Conservation (phyloP, 106 monocot genomes). For the Allium sativum region DNA sequence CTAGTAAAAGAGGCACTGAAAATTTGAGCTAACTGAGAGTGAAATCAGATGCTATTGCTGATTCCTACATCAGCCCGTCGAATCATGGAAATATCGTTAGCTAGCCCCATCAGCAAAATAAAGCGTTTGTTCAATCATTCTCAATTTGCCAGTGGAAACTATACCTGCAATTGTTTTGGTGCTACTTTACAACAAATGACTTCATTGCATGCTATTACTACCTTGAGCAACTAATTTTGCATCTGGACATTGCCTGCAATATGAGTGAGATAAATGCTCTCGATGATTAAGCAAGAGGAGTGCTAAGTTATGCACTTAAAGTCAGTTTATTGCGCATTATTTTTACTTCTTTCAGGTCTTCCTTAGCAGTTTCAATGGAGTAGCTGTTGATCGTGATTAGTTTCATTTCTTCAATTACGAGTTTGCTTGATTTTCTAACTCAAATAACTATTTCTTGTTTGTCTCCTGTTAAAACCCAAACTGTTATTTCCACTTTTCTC, state of each 20-base stretch:
- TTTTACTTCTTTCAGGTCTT: slow-evolving; percentile 54
- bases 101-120: slow-evolving; percentile 98
- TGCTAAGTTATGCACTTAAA: neutral
- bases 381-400: slow-evolving; percentile 68
- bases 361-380: slow-evolving; percentile 54
- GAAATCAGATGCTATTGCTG: slow-evolving; percentile 69
- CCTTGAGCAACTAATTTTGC: slow-evolving; percentile 77
- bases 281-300: slow-evolving; percentile 72
- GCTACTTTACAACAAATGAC: slow-evolving; percentile 95
- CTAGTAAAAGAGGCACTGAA: slow-evolving; percentile 54
- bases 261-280: slow-evolving; percentile 85
- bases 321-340: slow-evolving; percentile 24
- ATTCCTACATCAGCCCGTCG: slow-evolving; percentile 73
- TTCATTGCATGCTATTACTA: slow-evolving; percentile 69
- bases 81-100: slow-evolving; percentile 78
- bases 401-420: slow-evolving; percentile 63
- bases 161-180: slow-evolving; percentile 89
- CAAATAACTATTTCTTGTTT: slow-evolving; percentile 99
- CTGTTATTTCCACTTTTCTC: slow-evolving; percentile 84
- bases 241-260: slow-evolving; percentile 68
- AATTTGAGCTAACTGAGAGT: slow-evolving; percentile 73
- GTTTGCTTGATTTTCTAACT: slow-evolving; percentile 85
- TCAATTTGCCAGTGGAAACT: slow-evolving; percentile 78
- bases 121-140: slow-evolving; percentile 89
- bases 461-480: slow-evolving; percentile 97